phyloP scores from a whole-genome alignment of 2,329 filamentous ascomycete genomes.

The Clonostachys sp. region DNA sequence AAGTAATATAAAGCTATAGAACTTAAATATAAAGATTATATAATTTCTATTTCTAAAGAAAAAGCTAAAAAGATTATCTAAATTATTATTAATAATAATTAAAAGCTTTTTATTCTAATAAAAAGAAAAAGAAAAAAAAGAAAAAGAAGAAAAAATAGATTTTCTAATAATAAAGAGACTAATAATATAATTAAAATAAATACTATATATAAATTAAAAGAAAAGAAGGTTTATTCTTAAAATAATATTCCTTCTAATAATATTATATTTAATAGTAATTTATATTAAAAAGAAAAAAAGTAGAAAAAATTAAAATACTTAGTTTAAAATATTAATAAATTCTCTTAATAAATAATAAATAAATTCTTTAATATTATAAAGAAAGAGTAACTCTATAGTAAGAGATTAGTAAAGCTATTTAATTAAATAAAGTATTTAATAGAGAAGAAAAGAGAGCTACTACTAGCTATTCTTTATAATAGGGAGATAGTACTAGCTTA shows the following conservation, averaged over 20 bases:
- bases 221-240: neutral
- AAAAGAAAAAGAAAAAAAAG: neutral
- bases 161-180: neutral
- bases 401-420: neutral
- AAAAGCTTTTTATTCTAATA: neutral
- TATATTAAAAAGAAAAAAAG: neutral
- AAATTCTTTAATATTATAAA: neutral
- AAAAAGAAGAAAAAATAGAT: neutral
- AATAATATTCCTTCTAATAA: neutral
- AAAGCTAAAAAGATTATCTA: neutral
- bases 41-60: neutral
- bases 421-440: neutral
- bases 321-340: neutral
- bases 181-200: neutral
- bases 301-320: neutral
- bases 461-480: neutral
- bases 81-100: neutral
- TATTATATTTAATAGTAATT: neutral
- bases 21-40: neutral
- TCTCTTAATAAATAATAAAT: neutral
- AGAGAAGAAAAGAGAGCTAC: neutral
- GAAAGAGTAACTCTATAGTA: neutral
- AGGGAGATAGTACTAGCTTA: neutral
- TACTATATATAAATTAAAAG: neutral
- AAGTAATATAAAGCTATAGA: neutral